A percentile compares a stretch with the other conserved stretches of the same genome.
Evolutionary conservation across 163 green algal species (phyloP).

Genomic region (Trebouxiophyceae sp.): DNA sequence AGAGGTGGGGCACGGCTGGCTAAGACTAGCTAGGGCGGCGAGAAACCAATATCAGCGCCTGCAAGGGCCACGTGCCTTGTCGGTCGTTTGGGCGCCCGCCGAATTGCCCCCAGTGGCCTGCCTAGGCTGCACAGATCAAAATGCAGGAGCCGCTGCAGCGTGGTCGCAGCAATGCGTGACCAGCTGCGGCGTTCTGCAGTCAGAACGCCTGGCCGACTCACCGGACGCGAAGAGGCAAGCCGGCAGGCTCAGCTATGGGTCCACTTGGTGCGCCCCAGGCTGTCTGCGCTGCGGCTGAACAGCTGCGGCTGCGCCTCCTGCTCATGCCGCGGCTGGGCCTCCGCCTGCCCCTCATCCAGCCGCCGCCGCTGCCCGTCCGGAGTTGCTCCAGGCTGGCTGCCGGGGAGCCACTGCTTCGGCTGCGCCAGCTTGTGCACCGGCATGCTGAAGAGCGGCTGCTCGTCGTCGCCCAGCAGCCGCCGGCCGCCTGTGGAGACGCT

Average conservation of each 20-base stretch:
- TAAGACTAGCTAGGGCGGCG: too few species aligned
- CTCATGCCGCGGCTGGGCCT: not conserved
- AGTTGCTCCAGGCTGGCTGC: not conserved
- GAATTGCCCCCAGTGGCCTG: too few species aligned
- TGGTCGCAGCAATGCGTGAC: not conserved
- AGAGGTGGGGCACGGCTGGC: too few species aligned
- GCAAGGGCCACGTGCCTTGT: too few species aligned
- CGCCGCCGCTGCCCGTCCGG: not conserved
- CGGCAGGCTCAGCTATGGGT: too few species aligned
- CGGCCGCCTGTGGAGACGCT: not conserved
- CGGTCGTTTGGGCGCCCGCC: too few species aligned
- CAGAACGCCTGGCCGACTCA: not conserved
- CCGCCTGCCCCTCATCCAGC: not conserved
- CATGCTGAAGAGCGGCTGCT: not conserved
- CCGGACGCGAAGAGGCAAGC: too few species aligned
- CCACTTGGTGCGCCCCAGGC: not conserved
- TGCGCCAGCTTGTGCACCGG: too few species aligned
- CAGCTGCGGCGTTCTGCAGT: not conserved
- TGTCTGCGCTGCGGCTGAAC: not conserved
- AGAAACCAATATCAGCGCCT: too few species aligned
- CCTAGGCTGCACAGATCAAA: too few species aligned
- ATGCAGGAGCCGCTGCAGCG: too few species aligned
- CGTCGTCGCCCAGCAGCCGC: not conserved
- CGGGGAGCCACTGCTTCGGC: not conserved
- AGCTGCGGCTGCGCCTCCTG: not conserved